phyloP scores from a whole-genome alignment of 179 eudicot genomes.

The Amaranthus tricolor region DNA sequence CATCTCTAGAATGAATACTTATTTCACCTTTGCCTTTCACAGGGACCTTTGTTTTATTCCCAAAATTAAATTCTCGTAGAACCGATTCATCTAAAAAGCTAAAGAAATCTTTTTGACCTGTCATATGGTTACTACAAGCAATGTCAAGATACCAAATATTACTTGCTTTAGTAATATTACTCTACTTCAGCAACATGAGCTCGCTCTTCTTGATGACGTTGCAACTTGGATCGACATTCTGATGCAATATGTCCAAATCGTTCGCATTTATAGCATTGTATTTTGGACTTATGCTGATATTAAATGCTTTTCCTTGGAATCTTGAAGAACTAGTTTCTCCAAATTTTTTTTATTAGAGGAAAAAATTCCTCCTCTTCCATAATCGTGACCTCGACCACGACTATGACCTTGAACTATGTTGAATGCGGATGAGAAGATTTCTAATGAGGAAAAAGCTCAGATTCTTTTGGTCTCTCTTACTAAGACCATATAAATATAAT shows the following conservation, averaged over 20 bases:
- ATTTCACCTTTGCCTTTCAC: too few species aligned
- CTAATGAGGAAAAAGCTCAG: too few species aligned
- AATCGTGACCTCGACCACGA: neutral
- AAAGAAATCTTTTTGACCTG: neutral
- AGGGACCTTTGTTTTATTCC: too few species aligned
- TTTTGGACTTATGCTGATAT: neutral
- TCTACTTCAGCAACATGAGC: constrained; percentile 5
- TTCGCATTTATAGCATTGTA: too few species aligned
- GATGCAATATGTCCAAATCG: constrained; percentile 7
- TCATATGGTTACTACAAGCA: constrained; percentile 6
- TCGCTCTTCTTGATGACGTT: neutral
- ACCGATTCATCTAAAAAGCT: too few species aligned
- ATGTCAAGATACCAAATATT: constrained; percentile 18
- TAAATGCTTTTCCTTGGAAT: neutral
- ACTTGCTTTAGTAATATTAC: neutral
- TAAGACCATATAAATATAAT: too few species aligned
- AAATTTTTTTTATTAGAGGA: neutral
- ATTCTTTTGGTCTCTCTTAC: too few species aligned
- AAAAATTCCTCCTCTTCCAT: neutral
- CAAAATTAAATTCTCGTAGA: too few species aligned
- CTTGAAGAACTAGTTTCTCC: neutral
- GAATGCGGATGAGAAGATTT: too few species aligned
- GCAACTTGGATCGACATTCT: constrained; percentile 6
- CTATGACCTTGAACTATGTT: too few species aligned
- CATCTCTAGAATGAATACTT: too few species aligned